Conservation (phyloP, 164 flowering plant genomes). For the Chimonanthus praecox region DNA sequence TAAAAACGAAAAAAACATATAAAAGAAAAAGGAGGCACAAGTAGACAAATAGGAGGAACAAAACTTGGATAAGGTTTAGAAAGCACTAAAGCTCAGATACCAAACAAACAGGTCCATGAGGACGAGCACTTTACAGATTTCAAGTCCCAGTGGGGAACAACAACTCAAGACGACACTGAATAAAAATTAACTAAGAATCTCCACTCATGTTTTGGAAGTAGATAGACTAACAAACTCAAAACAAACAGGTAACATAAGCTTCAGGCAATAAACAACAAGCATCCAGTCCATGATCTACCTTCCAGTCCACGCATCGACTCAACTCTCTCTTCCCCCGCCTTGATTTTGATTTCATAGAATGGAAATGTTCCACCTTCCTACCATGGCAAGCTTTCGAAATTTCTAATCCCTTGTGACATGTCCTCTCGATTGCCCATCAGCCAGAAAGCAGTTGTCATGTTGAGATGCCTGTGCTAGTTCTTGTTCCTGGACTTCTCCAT, state of each 20-base stretch:
- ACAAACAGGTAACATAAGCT: slow-evolving; percentile 4
- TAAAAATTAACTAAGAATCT: slow-evolving; percentile 4
- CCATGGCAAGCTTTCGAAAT: neutral
- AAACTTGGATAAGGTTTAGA: neutral
- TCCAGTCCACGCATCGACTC: slow-evolving; percentile 2
- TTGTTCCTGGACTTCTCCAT: slow-evolving; percentile 66
- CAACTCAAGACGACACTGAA: neutral
- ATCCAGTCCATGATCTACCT: slow-evolving; percentile 6
- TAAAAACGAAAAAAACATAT: no score
- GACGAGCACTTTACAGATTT: slow-evolving; percentile 9
- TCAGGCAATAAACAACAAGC: neutral
- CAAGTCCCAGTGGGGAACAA: neutral
- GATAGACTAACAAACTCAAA: neutral
- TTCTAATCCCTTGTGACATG: neutral
- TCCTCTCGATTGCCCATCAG: neutral
- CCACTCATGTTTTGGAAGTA: neutral
- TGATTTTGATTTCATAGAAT: neutral
- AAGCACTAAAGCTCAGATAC: slow-evolving; percentile 2
- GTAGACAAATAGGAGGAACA: neutral
- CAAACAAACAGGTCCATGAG: slow-evolving; percentile 1
- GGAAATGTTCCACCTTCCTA: neutral
- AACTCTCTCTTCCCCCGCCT: neutral
- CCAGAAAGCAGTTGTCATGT: slow-evolving; percentile 7
- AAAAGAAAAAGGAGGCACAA: neutral
- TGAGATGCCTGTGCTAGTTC: slow-evolving; percentile 30